Evolutionary conservation across 2,329 filamentous ascomycete species (phyloP).

Genomic region (Trichoderma brevicompactum): DNA sequence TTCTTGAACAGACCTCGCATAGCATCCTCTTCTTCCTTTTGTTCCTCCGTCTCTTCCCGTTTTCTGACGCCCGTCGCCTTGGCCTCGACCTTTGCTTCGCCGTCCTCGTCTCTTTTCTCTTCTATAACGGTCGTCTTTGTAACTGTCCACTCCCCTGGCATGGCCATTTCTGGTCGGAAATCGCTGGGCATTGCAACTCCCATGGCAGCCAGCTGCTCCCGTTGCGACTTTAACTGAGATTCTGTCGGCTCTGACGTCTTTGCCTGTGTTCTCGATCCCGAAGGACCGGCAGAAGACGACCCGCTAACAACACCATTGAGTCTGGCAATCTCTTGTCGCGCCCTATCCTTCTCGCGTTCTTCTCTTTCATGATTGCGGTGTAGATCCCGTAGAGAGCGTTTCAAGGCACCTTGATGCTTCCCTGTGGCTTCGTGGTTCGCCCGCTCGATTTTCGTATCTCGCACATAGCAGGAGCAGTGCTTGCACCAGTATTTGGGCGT

Average conservation of each 20-base stretch:
- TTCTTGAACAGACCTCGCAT: conserved; percentile 65
- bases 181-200: conserved; percentile 83
- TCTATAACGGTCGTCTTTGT: conserved; percentile 65
- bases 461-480: conserved; percentile 84
- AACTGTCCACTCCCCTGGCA: conserved; percentile 86
- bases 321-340: conserved; percentile 82
- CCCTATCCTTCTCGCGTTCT: conserved; percentile 78
- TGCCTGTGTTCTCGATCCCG: conserved; percentile 24
- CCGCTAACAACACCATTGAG: conserved; percentile 75
- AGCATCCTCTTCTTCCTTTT: conserved; percentile 64
- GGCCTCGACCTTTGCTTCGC: conserved; percentile 48
- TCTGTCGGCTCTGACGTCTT: conserved; percentile 42
- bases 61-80: conserved; percentile 65
- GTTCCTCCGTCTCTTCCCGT: conserved; percentile 62
- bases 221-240: conserved; percentile 77
- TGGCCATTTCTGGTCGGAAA: conserved; percentile 78
- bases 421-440: conserved; percentile 86
- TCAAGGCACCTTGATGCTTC: conserved; percentile 83
- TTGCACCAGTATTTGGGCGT: conserved; percentile 99
- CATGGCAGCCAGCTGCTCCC: conserved; percentile 85
- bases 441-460: conserved; percentile 89
- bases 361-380: conserved; percentile 83
- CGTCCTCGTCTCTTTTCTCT: conserved; percentile 48
- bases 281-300: conserved; percentile 39
- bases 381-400: conserved; percentile 86